Conservation (phyloP, 139 green algal genomes). For the Micromonas pusilla region DNA sequence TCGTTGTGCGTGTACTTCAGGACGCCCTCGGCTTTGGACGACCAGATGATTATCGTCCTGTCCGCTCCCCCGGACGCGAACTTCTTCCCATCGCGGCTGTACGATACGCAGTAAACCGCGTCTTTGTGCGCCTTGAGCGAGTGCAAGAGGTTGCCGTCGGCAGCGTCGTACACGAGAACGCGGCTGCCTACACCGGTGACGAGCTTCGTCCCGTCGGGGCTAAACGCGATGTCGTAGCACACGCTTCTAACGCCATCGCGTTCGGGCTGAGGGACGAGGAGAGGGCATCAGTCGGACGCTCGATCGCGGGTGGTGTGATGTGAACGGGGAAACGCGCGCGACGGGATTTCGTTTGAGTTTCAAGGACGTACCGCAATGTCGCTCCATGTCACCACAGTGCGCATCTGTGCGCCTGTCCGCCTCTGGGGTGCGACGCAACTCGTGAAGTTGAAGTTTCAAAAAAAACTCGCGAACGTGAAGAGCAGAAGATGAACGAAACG, state of each 20-base stretch:
- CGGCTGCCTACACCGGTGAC: slow-evolving; percentile 61
- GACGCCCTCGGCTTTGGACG: slow-evolving; percentile 62
- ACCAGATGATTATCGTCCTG: slow-evolving; percentile 84
- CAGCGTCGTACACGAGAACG: slow-evolving; percentile 67
- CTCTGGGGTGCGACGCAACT: no score
- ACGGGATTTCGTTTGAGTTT: no score
- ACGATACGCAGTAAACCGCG: slow-evolving; percentile 68
- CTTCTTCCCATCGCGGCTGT: slow-evolving; percentile 61
- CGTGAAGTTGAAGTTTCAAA: no score
- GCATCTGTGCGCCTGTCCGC: no score
- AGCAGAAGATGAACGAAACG: no score
- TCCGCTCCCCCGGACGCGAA: slow-evolving; percentile 77
- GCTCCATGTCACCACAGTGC: no score
- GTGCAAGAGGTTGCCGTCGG: slow-evolving; percentile 64
- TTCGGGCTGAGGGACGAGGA: no score
- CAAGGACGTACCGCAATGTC: no score
- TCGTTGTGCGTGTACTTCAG: slow-evolving; percentile 78
- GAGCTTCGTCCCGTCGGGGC: slow-evolving; percentile 66
- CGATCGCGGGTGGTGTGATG: neutral
- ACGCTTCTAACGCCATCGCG: slow-evolving; percentile 65
- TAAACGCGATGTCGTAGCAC: slow-evolving; percentile 69
- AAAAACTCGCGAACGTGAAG: no score
- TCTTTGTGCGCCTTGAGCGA: slow-evolving; percentile 64
- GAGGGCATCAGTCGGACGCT: no score
- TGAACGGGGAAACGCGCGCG: neutral